Base-by-base conservation (phyloP, 768 basidiomycete species). In the Thelephora aurantiotincta region DNA sequence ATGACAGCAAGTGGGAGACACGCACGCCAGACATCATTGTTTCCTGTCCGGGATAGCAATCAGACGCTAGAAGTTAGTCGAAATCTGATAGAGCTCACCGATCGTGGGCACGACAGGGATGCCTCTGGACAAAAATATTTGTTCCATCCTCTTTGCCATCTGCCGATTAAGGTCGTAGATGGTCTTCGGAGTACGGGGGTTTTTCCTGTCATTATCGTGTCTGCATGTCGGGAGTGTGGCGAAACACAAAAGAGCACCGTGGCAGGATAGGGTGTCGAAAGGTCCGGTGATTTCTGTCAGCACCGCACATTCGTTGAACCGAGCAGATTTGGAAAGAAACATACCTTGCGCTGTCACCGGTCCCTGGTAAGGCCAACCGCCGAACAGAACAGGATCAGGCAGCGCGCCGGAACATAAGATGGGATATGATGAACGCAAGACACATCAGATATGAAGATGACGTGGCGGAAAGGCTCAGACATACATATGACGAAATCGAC, bases 11-110 rank as follows among this genome's bases (percentile, higher is more conserved):
- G 26, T 9, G 9, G 26, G 13, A 20, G 43, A 6, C 13, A 66
- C 80, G 70, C 65, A 85, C 82, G 88, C 77, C 85, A 91, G 44
- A 93, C 73, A 67, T 93, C 90, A 62, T 93, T 93, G 63, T 93
- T 93, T 19, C 89, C 89, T 85, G 51, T 19, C 51, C 47, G 33
- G 7, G 14, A 23, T 13, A 42, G 45, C 37, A 36, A 35, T 48
- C 50, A 42, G 44, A 26, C 45, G 41, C 41, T 37, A 49, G 43
- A 37, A 37, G 48, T 33, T 43, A 49, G 48, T 38, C 42, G 47
- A 48, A 33, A 22, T 41, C 26, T 26, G 30, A 37, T 44, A 44
- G 22, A 30, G 51, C 71, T 55, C 55, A 78, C 84, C 85, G 50
- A 96, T 66, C 63, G 77, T 84, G 2, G 89, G 87, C 20, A 93